A percentile compares a stretch with the other conserved stretches of the same genome.
These are phyloP conservation scores for Chaetomidium leptoderma DNA, from an alignment of 495 filamentous ascomycete genomes.

Conservation along the genomic window DNA sequence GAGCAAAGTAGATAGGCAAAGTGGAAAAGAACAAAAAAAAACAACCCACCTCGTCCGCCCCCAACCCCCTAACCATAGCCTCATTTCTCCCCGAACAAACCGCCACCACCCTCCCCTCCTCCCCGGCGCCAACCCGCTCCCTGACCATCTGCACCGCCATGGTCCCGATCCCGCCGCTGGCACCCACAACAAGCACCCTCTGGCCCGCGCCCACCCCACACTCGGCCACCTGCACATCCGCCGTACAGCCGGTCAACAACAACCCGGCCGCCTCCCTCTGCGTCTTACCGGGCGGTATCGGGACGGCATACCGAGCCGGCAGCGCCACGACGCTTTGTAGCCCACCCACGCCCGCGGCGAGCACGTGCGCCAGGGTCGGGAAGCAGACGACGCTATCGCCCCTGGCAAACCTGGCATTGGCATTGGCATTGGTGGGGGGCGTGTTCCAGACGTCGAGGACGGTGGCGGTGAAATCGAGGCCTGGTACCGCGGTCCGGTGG, in stretches of 20 bases:
- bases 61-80: constrained; percentile 31
- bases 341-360: constrained; percentile 30
- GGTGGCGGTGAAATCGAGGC: constrained; percentile 38
- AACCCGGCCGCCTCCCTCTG: constrained; percentile 34
- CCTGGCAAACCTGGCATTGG: constrained; percentile 12
- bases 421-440: background rate
- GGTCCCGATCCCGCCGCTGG: constrained; percentile 40
- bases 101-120: constrained; percentile 33
- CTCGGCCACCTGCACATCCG: constrained; percentile 26
- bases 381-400: constrained; percentile 35
- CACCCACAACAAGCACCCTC: constrained; percentile 38
- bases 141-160: constrained; percentile 39
- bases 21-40: background rate
- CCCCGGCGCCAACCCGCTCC: constrained; percentile 29
- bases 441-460: constrained; percentile 27
- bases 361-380: constrained; percentile 23
- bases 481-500: constrained; percentile 29
- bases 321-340: constrained; percentile 36
- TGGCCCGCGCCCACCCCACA: constrained; percentile 26
- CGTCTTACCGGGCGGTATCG: constrained; percentile 20
- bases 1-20: background rate
- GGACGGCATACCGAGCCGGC: constrained; percentile 24
- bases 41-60: constrained; percentile 33
- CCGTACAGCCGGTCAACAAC: constrained; percentile 33
- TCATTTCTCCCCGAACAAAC: constrained; percentile 36